Evolutionary conservation across 2,329 filamentous ascomycete genomes (phyloP), one percentile per base, ranked within the genome.

Genomic region (Penicillium sp.): DNA sequence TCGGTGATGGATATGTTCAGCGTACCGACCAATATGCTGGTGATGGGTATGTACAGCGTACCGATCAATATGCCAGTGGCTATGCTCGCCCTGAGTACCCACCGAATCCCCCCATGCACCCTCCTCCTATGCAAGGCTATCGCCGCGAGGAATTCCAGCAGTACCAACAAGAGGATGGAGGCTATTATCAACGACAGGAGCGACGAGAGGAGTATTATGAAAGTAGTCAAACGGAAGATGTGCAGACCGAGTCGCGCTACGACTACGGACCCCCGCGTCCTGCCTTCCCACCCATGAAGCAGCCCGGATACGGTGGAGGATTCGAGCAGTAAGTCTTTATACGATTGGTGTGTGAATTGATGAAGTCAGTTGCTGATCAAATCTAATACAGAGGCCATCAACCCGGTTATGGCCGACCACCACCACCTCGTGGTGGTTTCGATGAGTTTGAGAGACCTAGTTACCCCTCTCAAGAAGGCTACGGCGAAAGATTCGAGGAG

Each of bases 241-340:
- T 61, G 43, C 56, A 49, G 19, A 58, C 56, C 11, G 56, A 68
- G 46, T 51, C 59, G 21, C 57, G 48, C n/a, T 63, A 66, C 44
- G 58, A 60, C n/a, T 62, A 66, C 48, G 61, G 56, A 24, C 52
- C 52, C 14, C 48, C 56, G 11, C 57, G 58, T 33, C 45, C 58
- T 22, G 50, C 59, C 6, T 66, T 57, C 48, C 51, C 52, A 21
- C 53, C 54, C 11, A 55, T 57, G 46, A 49, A 63, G 19, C 54
- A 53, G 27, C 57, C 41, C 39, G 33, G 43, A 29, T 59, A 60
- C 47, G 53, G 59, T 33, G 59, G 47, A 45, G 62, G 56, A 41
- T 55, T 56, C 52, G 52, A 62, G 26, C 59, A 62, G 69, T 70
- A 57, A 67, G 69, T 65, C 7, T 55, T 53, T 47, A 22, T 26